phyloP scores from a whole-genome alignment of 129 eudicot species.

The Dittrichia graveolens region DNA sequence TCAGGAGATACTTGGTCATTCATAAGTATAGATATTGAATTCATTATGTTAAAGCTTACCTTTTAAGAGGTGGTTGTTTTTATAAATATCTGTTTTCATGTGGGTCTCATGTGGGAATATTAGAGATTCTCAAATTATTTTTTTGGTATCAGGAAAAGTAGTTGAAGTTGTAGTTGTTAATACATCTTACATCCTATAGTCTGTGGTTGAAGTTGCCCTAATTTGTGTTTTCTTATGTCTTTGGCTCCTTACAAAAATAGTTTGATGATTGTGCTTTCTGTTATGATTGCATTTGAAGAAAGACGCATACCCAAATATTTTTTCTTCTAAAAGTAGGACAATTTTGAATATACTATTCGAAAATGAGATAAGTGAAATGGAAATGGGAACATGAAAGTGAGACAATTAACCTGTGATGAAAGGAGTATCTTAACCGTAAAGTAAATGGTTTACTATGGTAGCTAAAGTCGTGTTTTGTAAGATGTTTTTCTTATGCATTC shows the following conservation, averaged over 20 bases:
- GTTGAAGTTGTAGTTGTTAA: background rate
- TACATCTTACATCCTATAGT: slow-evolving; percentile 20
- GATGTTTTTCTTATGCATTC: background rate
- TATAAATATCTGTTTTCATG: background rate
- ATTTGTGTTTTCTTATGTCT: slow-evolving; percentile 12
- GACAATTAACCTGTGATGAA: slow-evolving; percentile 7
- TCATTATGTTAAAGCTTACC: background rate
- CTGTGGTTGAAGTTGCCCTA: background rate
- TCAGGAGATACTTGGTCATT: background rate
- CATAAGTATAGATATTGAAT: background rate
- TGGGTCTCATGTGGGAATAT: slow-evolving; percentile 7
- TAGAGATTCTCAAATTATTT: background rate
- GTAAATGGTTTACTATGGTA: background rate
- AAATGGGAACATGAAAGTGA: background rate
- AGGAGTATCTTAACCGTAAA: background rate
- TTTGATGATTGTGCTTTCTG: slow-evolving; percentile 7
- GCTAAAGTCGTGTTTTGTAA: background rate
- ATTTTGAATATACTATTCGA: background rate
- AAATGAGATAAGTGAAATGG: background rate
- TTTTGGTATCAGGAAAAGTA: background rate
- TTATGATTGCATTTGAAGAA: slow-evolving; percentile 9
- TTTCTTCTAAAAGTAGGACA: background rate
- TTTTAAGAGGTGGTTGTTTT: slow-evolving; percentile 2
- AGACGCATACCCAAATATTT: background rate
- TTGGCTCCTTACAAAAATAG: slow-evolving; percentile 12